Conservation (phyloP, 2,329 filamentous ascomycete species). For the Talaromyces piceae region DNA sequence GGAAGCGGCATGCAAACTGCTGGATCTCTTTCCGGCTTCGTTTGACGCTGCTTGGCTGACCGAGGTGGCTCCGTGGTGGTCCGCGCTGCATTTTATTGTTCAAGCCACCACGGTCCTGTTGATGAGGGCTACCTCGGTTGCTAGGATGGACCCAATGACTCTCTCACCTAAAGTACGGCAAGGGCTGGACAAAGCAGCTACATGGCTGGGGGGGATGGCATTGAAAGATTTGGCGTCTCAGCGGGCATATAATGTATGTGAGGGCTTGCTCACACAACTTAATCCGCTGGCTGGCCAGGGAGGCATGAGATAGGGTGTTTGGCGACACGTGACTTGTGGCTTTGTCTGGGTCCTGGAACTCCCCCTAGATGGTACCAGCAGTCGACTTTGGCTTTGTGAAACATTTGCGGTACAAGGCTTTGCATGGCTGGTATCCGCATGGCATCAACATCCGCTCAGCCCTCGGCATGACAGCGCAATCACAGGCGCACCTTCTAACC, state of each 20-base stretch:
- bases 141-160: background rate
- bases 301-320: background rate
- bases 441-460: background rate
- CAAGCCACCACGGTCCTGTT: slow-evolving; percentile 34
- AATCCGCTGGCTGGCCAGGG: background rate
- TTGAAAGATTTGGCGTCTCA: slow-evolving; percentile 25
- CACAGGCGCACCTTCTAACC: background rate
- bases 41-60: slow-evolving; percentile 25
- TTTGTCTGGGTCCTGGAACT: background rate
- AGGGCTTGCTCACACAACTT: slow-evolving; percentile 4
- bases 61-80: slow-evolving; percentile 33
- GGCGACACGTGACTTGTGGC: background rate
- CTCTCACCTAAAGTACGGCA: background rate
- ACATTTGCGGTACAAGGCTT: no score
- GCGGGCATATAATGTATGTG: slow-evolving; percentile 27
- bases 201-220: slow-evolving; percentile 22
- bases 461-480: background rate
- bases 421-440: no score
- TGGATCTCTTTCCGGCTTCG: slow-evolving; percentile 29
- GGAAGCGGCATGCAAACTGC: slow-evolving; percentile 26
- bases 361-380: background rate
- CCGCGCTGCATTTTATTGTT: slow-evolving; percentile 34
- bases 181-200: slow-evolving; percentile 8
- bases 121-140: slow-evolving; percentile 20
- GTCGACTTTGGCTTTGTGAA: background rate